These are phyloP conservation scores for Aspergillus quadricinctus DNA, from an alignment of 2,329 filamentous ascomycete genomes.

Conservation along the genomic window DNA sequence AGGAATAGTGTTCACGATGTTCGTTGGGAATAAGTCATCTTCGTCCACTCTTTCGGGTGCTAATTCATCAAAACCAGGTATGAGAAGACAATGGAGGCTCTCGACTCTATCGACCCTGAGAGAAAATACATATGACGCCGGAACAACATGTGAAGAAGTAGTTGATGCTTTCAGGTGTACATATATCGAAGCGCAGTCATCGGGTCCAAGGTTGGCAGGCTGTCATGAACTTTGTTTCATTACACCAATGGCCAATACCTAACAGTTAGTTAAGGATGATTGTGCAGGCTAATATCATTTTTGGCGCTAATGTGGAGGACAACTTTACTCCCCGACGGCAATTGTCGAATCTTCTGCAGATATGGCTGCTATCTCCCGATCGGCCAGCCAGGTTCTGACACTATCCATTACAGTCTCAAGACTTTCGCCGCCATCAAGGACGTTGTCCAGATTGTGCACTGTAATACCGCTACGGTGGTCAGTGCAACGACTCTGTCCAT, in stretches of 20 bases:
- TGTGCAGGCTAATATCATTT: constrained; percentile 6
- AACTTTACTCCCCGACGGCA: background rate
- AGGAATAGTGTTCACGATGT: constrained; percentile 96
- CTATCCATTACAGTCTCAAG: constrained; percentile 74
- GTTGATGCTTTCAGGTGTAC: background rate
- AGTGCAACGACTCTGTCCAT: constrained; percentile 72
- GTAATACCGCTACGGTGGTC: constrained; percentile 81
- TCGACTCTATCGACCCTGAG: constrained; percentile 76
- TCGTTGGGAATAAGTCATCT: constrained; percentile 27
- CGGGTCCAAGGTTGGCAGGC: background rate
- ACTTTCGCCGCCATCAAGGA: constrained; percentile 70
- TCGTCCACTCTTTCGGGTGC: background rate
- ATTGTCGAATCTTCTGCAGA: constrained; percentile 59
- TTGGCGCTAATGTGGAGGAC: background rate
- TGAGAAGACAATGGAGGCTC: constrained; percentile 89
- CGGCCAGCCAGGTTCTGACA: constrained; percentile 69
- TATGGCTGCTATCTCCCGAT: constrained; percentile 68
- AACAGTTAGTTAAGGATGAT: background rate
- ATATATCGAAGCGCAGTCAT: background rate
- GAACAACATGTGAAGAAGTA: background rate
- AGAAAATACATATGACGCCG: constrained; percentile 67
- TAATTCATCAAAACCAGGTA: constrained; percentile 49
- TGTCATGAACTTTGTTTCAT: background rate
- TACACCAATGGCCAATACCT: background rate
- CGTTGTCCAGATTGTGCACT: constrained; percentile 72